Conservation (phyloP, 306 rosid genomes). For the Coriaria nepalensis region DNA sequence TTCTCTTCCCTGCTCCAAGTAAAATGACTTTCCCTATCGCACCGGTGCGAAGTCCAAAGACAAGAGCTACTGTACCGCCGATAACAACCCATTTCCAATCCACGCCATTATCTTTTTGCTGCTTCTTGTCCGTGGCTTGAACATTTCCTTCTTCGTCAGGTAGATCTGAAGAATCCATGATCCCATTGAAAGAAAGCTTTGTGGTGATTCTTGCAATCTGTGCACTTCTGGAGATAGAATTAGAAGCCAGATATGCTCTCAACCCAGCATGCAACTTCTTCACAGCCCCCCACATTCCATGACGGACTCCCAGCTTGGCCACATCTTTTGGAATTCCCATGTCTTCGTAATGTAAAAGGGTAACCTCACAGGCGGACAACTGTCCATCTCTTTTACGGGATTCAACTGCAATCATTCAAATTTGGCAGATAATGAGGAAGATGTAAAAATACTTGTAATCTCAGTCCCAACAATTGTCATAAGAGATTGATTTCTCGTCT, state of each 20-base stretch:
- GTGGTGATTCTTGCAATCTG: constrained; percentile 66
- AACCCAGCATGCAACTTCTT: constrained; percentile 85
- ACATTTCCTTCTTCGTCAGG: constrained; percentile 27
- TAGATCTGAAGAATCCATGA: constrained; percentile 30
- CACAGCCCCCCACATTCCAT: constrained; percentile 98
- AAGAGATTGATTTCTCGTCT: background rate
- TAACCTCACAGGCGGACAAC: constrained; percentile 82
- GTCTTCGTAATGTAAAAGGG: constrained; percentile 81
- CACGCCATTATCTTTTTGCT: constrained; percentile 33
- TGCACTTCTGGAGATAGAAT: constrained; percentile 52
- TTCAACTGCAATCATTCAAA: constrained; percentile 53
- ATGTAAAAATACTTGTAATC: background rate
- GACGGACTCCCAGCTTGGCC: constrained; percentile 94
- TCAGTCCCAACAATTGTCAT: background rate
- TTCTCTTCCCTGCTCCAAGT: constrained; percentile 82
- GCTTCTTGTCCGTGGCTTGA: constrained; percentile 14
- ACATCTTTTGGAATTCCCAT: constrained; percentile 99
- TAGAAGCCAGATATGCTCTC: constrained; percentile 41
- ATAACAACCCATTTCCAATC: constrained; percentile 94
- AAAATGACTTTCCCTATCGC: constrained; percentile 65
- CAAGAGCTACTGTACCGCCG: constrained; percentile 88
- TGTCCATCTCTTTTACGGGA: constrained; percentile 90
- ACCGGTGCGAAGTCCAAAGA: constrained; percentile 75
- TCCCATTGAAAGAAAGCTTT: constrained; percentile 33
- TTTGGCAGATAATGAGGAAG: constrained; percentile 10